Evolutionary conservation across 129 eudicot species (phyloP), one percentile per base, ranked within the genome.

Genomic region (Logfia minima): DNA sequence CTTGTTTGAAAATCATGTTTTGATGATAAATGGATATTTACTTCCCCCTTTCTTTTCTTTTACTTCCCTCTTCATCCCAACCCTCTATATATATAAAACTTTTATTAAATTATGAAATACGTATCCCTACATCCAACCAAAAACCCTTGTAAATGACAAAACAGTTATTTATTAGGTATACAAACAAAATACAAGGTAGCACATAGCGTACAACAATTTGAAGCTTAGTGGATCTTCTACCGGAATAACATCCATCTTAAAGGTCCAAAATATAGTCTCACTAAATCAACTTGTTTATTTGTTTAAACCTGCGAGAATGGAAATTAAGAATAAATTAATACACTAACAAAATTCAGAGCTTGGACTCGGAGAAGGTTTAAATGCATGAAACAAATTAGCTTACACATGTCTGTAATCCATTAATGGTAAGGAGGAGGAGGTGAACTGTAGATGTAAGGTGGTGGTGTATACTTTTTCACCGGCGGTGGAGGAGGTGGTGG

Each of bases 391-490:
- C 3, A 13, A 26, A 16, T 65, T 65, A 65, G 21, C 70, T 65
- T 65, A 28, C 41, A 31, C 43, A 4, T 18, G 10, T 4, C 11
- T 18, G 1, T 16, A n/a, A 11, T 28, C 4, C 43, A 14, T 64
- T 64, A 29, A 31, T 65, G 17, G 70, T 65, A 3, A 65, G 70
- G 70, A 31, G 70, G 70, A 16, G 72, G 51, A 32, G 72, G 51
- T 21, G 72, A 67, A 34, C 72, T 19, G 52, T 75, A 76, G 52
- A 45, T 26, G 71, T 76, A 76, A 76, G 48, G 72, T 65, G 77
- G 77, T 32, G 77, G 67, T 73, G 77, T 34, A 35, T 56, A 21
- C 24, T 34, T 4, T 32, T 56, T 56, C 13, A 58, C 9, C 0
- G 41, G 69, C 2, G 69, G 69, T 64, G 70, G 75, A 9, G 75